Evolutionary conservation across 305 asterid species (phyloP).

Genomic region (Fraxinus nigra): DNA sequence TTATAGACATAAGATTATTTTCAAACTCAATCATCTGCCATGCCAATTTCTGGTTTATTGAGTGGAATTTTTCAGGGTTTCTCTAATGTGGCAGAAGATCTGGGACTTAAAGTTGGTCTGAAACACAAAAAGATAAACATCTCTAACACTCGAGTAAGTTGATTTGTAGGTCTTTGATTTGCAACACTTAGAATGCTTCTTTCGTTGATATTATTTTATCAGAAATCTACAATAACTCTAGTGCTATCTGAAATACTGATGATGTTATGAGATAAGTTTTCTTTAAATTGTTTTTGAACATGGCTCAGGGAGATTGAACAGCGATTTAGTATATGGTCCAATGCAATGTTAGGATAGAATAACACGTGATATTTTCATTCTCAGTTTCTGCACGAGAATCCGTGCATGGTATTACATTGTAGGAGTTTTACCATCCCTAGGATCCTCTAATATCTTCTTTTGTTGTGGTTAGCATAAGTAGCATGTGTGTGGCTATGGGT

Average conservation of each 20-base stretch:
- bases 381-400: neutral
- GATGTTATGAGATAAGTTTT: neutral
- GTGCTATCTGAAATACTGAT: neutral
- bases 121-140: slow-evolving; percentile 98
- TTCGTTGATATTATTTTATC: neutral
- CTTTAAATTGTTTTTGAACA: slow-evolving; percentile 6
- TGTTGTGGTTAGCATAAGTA: neutral
- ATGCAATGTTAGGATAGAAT: neutral
- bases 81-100: slow-evolving; percentile 65
- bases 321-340: neutral
- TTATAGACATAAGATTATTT: neutral
- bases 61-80: slow-evolving; percentile 62
- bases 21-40: slow-evolving; percentile 9
- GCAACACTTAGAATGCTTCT: neutral
- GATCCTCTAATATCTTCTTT: neutral
- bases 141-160: slow-evolving; percentile 89
- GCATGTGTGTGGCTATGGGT: neutral
- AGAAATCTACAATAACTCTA: slow-evolving; percentile 6
- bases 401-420: neutral
- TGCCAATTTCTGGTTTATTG: slow-evolving; percentile 26
- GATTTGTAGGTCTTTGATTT: neutral
- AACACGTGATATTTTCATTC: neutral
- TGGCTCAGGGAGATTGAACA: neutral
- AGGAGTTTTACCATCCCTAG: neutral
- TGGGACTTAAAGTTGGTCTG: slow-evolving; percentile 74